Conservation (phyloP, 805 yeast species). For the Priceomyces castillae region DNA sequence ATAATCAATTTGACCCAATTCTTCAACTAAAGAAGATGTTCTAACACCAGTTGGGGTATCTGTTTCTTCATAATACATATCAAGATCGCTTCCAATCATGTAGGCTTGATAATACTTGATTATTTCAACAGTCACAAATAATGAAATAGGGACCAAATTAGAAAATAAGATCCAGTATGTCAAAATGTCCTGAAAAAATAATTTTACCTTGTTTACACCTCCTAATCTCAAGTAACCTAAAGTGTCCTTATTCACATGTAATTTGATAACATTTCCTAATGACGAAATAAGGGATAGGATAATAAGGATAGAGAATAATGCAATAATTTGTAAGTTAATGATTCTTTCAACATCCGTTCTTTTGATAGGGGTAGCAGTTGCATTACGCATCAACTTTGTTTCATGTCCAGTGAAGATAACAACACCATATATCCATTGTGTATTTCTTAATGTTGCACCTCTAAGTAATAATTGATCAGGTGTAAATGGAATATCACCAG, state of each 20-base stretch:
- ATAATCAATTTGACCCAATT: constrained; percentile 93
- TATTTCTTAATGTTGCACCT: constrained; percentile 94
- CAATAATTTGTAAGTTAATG: constrained; percentile 88
- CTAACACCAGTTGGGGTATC: constrained; percentile 96
- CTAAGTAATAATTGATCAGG: constrained; percentile 92
- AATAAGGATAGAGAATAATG: constrained; percentile 77
- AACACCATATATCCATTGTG: constrained; percentile 92
- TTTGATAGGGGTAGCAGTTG: constrained; percentile 97
- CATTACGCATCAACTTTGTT: constrained; percentile 96
- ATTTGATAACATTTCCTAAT: constrained; percentile 79
- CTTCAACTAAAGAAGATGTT: constrained; percentile 94
- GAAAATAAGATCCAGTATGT: constrained; percentile 97
- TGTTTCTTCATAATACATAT: constrained; percentile 80
- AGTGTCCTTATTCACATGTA: constrained; percentile 49
- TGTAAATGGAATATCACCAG: constrained; percentile 58
- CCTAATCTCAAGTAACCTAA: constrained; percentile 66
- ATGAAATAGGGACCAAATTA: constrained; percentile 93
- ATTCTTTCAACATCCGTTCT: constrained; percentile 95
- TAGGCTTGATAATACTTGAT: constrained; percentile 94
- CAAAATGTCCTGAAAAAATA: constrained; percentile 82
- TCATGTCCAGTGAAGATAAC: constrained; percentile 98
- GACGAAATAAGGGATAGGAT: constrained; percentile 77
- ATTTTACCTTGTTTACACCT: constrained; percentile 61
- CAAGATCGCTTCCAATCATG: constrained; percentile 91
- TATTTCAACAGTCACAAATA: constrained; percentile 93